Percentiles rank a stretch among this genome's conserved stretches.
Conservation (phyloP, 495 filamentous ascomycete genomes). For the Aspergillus nanangensis region DNA sequence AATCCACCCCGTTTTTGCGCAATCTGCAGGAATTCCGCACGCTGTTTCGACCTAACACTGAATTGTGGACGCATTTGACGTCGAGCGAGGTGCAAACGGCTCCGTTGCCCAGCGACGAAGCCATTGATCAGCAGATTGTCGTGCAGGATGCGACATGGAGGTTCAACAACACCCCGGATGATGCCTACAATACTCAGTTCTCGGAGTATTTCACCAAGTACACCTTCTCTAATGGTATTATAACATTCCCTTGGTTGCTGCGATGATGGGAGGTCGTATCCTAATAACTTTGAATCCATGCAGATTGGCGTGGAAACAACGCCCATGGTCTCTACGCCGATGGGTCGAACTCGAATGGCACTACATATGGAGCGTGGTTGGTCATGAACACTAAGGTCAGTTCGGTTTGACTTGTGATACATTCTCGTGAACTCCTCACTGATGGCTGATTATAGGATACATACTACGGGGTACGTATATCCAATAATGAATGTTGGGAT, state of each 20-base stretch:
- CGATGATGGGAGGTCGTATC: no score
- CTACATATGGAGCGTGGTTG: slow-evolving; percentile 51
- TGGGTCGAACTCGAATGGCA: slow-evolving; percentile 43
- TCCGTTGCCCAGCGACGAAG: slow-evolving; percentile 45
- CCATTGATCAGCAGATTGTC: slow-evolving; percentile 30
- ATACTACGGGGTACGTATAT: slow-evolving; percentile 44
- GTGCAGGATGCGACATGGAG: slow-evolving; percentile 58
- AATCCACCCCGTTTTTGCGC: slow-evolving; percentile 45
- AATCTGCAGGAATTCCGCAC: slow-evolving; percentile 54
- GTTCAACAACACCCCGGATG: slow-evolving; percentile 44
- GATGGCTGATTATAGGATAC: slow-evolving; percentile 33
- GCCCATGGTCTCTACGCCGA: slow-evolving; percentile 53
- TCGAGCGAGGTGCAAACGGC: slow-evolving; percentile 47
- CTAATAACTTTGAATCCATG: background rate
- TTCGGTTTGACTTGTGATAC: background rate
- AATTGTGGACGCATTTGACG: slow-evolving; percentile 52
- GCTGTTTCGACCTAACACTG: slow-evolving; percentile 49
- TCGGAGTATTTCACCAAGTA: slow-evolving; percentile 59
- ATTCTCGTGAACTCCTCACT: background rate
- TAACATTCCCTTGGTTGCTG: background rate
- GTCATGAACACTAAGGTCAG: slow-evolving; percentile 51
- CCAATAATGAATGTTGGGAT: no score
- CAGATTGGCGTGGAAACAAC: slow-evolving; percentile 46
- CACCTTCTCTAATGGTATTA: slow-evolving; percentile 40
- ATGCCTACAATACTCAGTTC: slow-evolving; percentile 46